A percentile compares a stretch with the other conserved stretches of the same genome.
Conservation (phyloP, 345 rosid genomes). For the Citrus glauca region DNA sequence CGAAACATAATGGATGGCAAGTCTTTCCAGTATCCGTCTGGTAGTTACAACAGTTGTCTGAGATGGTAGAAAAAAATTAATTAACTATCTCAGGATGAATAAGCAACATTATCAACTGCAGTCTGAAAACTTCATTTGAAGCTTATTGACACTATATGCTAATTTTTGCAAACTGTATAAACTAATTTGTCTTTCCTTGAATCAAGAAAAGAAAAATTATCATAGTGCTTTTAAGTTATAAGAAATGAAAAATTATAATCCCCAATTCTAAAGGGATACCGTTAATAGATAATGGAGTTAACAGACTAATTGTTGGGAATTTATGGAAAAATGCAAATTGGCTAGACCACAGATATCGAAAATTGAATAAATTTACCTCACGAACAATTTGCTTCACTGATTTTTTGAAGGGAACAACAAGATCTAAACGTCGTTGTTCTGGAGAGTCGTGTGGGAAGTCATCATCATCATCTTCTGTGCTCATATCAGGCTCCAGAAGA, state of each 20-base stretch:
- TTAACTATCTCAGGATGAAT: not conserved
- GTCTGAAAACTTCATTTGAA: not conserved
- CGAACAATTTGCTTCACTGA: constrained; percentile 85
- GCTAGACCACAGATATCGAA: not conserved
- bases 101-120: not conserved
- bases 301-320: not conserved
- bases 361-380: constrained; percentile 49
- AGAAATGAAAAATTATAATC: not conserved
- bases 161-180: not conserved
- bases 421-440: constrained; percentile 48
- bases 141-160: not conserved
- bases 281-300: not conserved
- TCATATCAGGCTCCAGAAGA: constrained; percentile 69
- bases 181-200: not conserved
- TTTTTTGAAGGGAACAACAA: constrained; percentile 79
- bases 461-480: constrained; percentile 60
- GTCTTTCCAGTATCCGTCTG: constrained; percentile 82
- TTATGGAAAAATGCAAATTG: not conserved
- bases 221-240: not conserved
- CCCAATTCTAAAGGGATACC: not conserved
- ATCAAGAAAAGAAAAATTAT: not conserved
- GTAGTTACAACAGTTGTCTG: constrained; percentile 90
- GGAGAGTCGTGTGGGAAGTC: constrained; percentile 52
- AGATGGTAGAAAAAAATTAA: constrained; percentile 19
- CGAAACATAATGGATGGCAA: constrained; percentile 74